Percentiles rank a stretch among this genome's conserved stretches.
phyloP scores from a whole-genome alignment of 306 rosid species.

The Pachyrhizus erosus region DNA sequence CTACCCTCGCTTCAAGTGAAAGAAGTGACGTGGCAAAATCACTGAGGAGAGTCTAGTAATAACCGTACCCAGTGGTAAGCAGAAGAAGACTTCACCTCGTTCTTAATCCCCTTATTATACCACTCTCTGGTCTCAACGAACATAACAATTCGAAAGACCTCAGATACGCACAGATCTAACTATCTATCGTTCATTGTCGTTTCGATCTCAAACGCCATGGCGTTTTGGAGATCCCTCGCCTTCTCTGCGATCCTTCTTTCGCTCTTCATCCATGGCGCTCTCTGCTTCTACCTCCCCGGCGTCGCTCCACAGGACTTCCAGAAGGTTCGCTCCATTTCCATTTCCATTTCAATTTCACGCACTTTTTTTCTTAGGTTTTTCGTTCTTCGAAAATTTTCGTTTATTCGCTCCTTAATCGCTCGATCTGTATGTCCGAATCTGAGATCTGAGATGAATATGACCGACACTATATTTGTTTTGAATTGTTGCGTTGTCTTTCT shows the following conservation, averaged over 20 bases:
- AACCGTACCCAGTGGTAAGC: slow-evolving; percentile 32
- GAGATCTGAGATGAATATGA: slow-evolving; percentile 52
- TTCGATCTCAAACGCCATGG: slow-evolving; percentile 73
- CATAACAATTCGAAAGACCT: slow-evolving; percentile 34
- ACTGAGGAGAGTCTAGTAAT: background rate
- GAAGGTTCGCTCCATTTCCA: slow-evolving; percentile 60
- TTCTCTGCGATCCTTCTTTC: slow-evolving; percentile 53
- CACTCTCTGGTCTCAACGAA: background rate
- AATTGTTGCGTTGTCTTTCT: background rate
- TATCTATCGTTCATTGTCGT: background rate
- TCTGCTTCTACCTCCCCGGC: slow-evolving; percentile 94
- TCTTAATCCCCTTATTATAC: slow-evolving; percentile 18
- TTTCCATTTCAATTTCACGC: background rate
- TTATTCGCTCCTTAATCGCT: slow-evolving; percentile 15
- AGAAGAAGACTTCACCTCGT: slow-evolving; percentile 13
- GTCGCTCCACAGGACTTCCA: slow-evolving; percentile 96
- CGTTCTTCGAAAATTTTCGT: background rate
- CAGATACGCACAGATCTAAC: slow-evolving; percentile 38
- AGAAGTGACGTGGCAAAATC: slow-evolving; percentile 43
- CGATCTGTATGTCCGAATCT: slow-evolving; percentile 52
- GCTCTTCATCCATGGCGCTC: slow-evolving; percentile 62
- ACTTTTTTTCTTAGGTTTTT: background rate
- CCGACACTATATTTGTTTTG: background rate
- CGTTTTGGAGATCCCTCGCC: slow-evolving; percentile 68
- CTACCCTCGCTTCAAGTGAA: slow-evolving; percentile 1